A percentile compares a stretch with the other conserved stretches of the same genome.
Conservation (phyloP, 495 filamentous ascomycete species). For the Platismatia glauca region DNA sequence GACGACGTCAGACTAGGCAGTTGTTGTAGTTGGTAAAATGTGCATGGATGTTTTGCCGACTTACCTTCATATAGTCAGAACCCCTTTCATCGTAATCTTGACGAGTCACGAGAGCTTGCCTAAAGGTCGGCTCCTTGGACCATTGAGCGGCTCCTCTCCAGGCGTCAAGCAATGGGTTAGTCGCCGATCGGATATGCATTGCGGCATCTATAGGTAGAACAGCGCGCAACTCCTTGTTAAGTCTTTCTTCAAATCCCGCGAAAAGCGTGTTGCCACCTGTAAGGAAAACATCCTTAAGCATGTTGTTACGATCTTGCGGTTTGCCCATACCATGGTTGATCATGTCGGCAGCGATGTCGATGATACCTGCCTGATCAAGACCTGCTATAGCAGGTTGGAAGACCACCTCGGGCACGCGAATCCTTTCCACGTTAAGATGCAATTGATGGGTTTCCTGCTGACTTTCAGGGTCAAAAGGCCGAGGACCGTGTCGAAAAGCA, state of each 20-base stretch:
- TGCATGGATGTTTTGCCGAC: slow-evolving; percentile 14
- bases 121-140: slow-evolving; percentile 36
- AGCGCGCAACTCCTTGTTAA: slow-evolving; percentile 60
- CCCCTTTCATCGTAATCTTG: slow-evolving; percentile 82
- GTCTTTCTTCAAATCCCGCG: slow-evolving; percentile 72
- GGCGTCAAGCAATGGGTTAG: slow-evolving; percentile 70
- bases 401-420: slow-evolving; percentile 89
- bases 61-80: slow-evolving; percentile 74
- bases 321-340: slow-evolving; percentile 64
- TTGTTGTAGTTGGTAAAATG: neutral
- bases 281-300: slow-evolving; percentile 81
- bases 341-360: slow-evolving; percentile 83
- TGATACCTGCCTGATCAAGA: slow-evolving; percentile 84
- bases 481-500: slow-evolving; percentile 77
- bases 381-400: slow-evolving; percentile 95
- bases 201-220: slow-evolving; percentile 60
- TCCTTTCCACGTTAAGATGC: slow-evolving; percentile 93
- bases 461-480: slow-evolving; percentile 72
- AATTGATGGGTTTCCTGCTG: slow-evolving; percentile 78
- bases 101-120: slow-evolving; percentile 46
- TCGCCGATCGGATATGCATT: slow-evolving; percentile 58
- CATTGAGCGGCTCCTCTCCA: slow-evolving; percentile 90
- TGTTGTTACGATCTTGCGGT: slow-evolving; percentile 46
- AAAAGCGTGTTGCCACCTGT: slow-evolving; percentile 92
- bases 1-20: neutral